Conservation (phyloP, 768 basidiomycete species). For the Tylopilus balloui region DNA sequence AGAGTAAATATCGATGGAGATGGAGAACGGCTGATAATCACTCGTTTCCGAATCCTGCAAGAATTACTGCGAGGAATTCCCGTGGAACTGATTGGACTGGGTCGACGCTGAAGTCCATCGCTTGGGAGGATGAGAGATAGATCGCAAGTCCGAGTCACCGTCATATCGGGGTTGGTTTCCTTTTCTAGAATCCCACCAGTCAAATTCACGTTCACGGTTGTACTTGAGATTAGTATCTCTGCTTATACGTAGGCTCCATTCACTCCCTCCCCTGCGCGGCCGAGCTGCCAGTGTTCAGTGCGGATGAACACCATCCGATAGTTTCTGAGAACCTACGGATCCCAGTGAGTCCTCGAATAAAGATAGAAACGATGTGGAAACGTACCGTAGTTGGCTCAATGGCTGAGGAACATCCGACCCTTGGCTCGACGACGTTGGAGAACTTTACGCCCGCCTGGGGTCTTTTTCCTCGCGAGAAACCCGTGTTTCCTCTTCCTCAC, state of each 20-base stretch:
- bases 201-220: too few species aligned
- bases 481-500: slow-evolving; percentile 91
- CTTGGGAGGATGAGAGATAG: not conserved
- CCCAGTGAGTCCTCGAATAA: not conserved
- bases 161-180: slow-evolving; percentile 11
- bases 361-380: not conserved
- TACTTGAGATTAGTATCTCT: too few species aligned
- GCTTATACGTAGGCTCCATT: not conserved
- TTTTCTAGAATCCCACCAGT: slow-evolving; percentile 17
- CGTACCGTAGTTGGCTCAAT: slow-evolving; percentile 42
- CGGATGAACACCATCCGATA: not conserved
- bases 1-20: slow-evolving; percentile 1
- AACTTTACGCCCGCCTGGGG: slow-evolving; percentile 65
- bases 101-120: slow-evolving; percentile 63
- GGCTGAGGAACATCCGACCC: slow-evolving; percentile 75
- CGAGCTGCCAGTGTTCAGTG: not conserved
- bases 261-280: not conserved
- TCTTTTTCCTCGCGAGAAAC: slow-evolving; percentile 74
- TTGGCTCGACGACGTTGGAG: slow-evolving; percentile 66
- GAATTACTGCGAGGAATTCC: slow-evolving; percentile 85
- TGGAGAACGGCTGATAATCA: slow-evolving; percentile 33
- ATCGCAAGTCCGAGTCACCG: slow-evolving; percentile 12
- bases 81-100: slow-evolving; percentile 49
- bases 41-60: slow-evolving; percentile 94
- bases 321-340: not conserved